Base-by-base conservation (phyloP, 306 rosid genomes). In the Betula pendula region DNA sequence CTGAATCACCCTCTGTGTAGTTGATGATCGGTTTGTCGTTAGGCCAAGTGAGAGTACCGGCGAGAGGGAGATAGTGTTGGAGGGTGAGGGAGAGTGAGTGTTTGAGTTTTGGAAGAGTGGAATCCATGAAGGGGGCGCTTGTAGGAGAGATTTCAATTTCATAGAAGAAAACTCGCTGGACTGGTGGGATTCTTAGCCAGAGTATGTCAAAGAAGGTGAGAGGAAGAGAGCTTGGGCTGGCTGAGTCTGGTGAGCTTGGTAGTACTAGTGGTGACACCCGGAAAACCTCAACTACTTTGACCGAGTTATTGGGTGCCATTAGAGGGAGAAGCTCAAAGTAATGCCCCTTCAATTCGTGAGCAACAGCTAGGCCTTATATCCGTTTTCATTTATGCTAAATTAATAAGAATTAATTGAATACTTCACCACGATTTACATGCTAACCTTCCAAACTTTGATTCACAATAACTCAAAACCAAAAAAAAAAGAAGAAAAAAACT, bases 21-120 rank as follows among this genome's bases (percentile, higher is more conserved):
- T 56, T 73, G 6, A 91, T n/a, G 52, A 78, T 8, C 42, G 93
- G 96, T 31, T 67, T 81, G 4, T 72, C 49, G 0, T 72, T 14
- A 11, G 87, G 89, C 93, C 96, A 91, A 9, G 67, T 31, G 9
- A 89, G 59, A 0, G 70, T 84, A 0, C 90, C 90, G 9, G 89
- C 87, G 1, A 89, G 86, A 45, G 88, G 85, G 20, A 80, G 71
- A 62, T 81, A 91, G 81, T 86, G 79, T 8, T 72, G 84, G 78
- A 91, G 93, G 25, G 93, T 74, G 35, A 77, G 87, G 19, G 92
- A 84, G 79, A 89, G 96, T 3, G 90, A 86, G 47, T 82, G 53
- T 62, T 77, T 87, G 80, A 91, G 92, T 4, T 70, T 82, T 4
- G 90, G 85, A 72, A 90, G 27, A 1, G 86, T 1, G 17, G 85